Base-by-base conservation (phyloP, 2,329 filamentous ascomycete species). In the Colletotrichum gigasporum region DNA sequence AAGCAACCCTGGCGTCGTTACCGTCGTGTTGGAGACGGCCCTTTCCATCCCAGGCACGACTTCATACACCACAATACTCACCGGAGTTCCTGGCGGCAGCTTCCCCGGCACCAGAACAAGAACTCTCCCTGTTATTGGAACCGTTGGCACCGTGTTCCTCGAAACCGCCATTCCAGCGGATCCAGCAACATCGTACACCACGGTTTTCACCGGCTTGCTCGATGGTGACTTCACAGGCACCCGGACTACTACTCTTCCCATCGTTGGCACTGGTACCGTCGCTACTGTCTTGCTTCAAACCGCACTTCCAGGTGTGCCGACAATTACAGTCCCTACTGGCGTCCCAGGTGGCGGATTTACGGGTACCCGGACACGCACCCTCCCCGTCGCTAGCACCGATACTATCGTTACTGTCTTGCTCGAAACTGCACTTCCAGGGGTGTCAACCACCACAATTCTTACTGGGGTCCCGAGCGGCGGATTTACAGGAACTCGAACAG, bases 1-100 rank as follows among this genome's bases (percentile, higher is more conserved):
- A 22, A 60, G 16, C 30, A 58, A 50, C 7, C 59, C 59, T 14
- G 54, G 30, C 5, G 14, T 59, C 12, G 39, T 60, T 8, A 63
- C 60, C 8, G 60, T 63, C 12, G 28, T 63, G 3, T 30, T 63
- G 2, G 54, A 63, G 4, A 63, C 60, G 22, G 54, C 54, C 3
- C 51, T 63, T 6, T 24, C 60, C 3, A 63, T 44, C 16, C 14
- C 39, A 5, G 37, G 54, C 16, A 26, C 39, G 11, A 47, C 16
- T 8, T 53, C 20, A 26, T 59, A 59, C 35, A 59, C 56, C 1
- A 59, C 56, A 5, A 20, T 59, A 4, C 26, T 59, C 4, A 59
- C 56, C 6, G 44, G 26, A 10, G 44, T 30, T 2, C 5, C 44
- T n/a, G 44, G 44, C 9, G 44, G 44, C 44, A 44, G 18, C 18